Base-by-base conservation (phyloP, 148 eudicot species). In the Cornus controversa region DNA sequence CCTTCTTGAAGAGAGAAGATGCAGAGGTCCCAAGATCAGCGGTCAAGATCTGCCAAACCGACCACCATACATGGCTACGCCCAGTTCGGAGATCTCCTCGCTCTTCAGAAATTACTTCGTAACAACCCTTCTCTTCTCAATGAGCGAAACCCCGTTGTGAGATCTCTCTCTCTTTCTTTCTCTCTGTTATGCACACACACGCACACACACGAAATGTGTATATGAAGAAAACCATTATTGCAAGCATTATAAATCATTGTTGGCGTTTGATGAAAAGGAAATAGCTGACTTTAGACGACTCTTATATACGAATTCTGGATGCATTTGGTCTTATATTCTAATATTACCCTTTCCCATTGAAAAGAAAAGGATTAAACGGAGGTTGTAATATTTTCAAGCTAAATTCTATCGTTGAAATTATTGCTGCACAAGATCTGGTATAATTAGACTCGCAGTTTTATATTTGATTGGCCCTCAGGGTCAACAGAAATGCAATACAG, bases 131-230 rank as follows among this genome's bases (percentile, higher is more conserved):
- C 90, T 75, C 93, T 91, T 76, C 88, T 96, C 57, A 96, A 93
- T 83, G 95, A 96, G 54, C 87, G 92, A 2, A 96, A 96, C 83
- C 93, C 99, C 53, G 93, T 96, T 74, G 98, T 96, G 89, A 79
- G 90, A 76, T 67, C 58, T 65, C 76, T 54, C n/a, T 68, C 62
- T n/a, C 40, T 77, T 73, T 29, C n/a, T 73, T 10, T 77, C n/a
- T n/a, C 8, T 58, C 0, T 20, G 45, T 20, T 60, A 60, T 60
- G 20, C 57, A 50, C 24, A 7, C 24, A 60, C 24, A 60, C 22
- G 23, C n/a, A n/a, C n/a, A n/a, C n/a, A n/a, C n/a, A n/a, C 20
- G n/a, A n/a, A 11, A 16, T 65, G 31, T 62, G 47, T 62, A 27
- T 22, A 16, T 31, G 22, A 25, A 15, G 57, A 50, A 50, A 50